These are phyloP conservation scores for Hapsidospora chrysogenum DNA, from an alignment of 495 filamentous ascomycete genomes.

Conservation along the genomic window DNA sequence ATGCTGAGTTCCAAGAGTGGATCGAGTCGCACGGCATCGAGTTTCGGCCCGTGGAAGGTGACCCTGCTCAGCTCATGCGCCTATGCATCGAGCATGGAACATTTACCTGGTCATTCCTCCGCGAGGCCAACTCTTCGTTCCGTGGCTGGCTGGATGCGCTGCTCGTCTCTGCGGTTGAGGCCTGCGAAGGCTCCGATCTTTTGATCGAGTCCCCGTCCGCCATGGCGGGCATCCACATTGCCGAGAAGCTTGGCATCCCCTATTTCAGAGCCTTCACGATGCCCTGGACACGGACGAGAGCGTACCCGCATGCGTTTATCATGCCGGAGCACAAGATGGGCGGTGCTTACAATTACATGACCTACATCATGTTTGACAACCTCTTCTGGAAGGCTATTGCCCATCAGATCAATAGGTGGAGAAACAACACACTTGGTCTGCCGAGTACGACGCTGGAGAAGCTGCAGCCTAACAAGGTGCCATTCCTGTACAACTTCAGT, in stretches of 20 bases:
- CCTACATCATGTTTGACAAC: conserved; percentile 93
- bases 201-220: conserved; percentile 92
- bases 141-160: conserved; percentile 88
- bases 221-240: conserved; percentile 97
- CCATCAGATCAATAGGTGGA: conserved; percentile 84
- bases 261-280: conserved; percentile 98
- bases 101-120: conserved; percentile 85
- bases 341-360: conserved; percentile 84
- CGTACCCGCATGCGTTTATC: conserved; percentile 96
- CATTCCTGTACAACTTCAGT: conserved; percentile 95
- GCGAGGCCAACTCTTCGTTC: conserved; percentile 75
- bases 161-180: conserved; percentile 64
- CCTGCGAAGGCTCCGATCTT: conserved; percentile 77
- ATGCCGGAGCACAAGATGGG: conserved; percentile 88
- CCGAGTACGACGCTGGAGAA: conserved; percentile 74
- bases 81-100: conserved; percentile 95
- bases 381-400: conserved; percentile 93
- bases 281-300: conserved; percentile 92
- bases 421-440: conserved; percentile 61
- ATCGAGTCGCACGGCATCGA: conserved; percentile 82
- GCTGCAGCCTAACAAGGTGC: conserved; percentile 88
- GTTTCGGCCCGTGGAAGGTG: conserved; percentile 73
- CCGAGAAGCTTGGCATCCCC: conserved; percentile 84
- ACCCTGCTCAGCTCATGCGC: conserved; percentile 86
- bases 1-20: conserved; percentile 80